phyloP scores from a whole-genome alignment of 768 basidiomycete genomes.

The Tulasnella sp. region DNA sequence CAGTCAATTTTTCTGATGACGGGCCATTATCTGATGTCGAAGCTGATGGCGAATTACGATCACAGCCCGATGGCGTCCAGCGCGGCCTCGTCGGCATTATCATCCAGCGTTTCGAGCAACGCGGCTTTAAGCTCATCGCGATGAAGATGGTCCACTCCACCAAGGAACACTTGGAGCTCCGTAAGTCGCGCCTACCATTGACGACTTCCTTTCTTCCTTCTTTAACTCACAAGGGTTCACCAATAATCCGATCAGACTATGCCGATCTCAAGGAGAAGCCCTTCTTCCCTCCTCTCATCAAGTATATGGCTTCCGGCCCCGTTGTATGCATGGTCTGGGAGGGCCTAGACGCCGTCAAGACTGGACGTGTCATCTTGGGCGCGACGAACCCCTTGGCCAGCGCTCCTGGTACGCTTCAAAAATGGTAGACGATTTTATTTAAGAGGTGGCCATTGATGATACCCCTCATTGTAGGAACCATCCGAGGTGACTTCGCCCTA shows the following conservation, averaged over 20 bases:
- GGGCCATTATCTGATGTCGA: neutral
- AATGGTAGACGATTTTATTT: neutral
- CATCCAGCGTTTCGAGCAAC: constrained; percentile 92
- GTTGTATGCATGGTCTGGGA: constrained; percentile 95
- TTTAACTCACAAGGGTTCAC: neutral
- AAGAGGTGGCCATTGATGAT: no score
- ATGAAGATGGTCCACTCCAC: constrained; percentile 81
- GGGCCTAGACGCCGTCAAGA: constrained; percentile 89
- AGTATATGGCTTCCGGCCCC: constrained; percentile 93
- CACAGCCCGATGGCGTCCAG: constrained; percentile 97
- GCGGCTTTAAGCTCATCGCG: constrained; percentile 94
- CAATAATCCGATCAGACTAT: constrained; percentile 52
- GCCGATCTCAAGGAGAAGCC: constrained; percentile 86
- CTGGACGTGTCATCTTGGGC: constrained; percentile 91
- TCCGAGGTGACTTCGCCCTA: constrained; percentile 91
- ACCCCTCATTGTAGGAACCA: constrained; percentile 51
- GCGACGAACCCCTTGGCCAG: constrained; percentile 94
- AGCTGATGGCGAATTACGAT: neutral
- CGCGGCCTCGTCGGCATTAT: constrained; percentile 92
- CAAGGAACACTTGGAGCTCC: constrained; percentile 81
- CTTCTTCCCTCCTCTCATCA: constrained; percentile 95
- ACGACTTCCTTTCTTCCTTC: neutral
- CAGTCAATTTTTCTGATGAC: constrained; percentile 11
- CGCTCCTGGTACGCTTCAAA: constrained; percentile 49
- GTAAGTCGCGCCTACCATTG: constrained; percentile 31